phyloP scores from a whole-genome alignment of 2,329 filamentous ascomycete genomes.

The Colletotrichum karsti region DNA sequence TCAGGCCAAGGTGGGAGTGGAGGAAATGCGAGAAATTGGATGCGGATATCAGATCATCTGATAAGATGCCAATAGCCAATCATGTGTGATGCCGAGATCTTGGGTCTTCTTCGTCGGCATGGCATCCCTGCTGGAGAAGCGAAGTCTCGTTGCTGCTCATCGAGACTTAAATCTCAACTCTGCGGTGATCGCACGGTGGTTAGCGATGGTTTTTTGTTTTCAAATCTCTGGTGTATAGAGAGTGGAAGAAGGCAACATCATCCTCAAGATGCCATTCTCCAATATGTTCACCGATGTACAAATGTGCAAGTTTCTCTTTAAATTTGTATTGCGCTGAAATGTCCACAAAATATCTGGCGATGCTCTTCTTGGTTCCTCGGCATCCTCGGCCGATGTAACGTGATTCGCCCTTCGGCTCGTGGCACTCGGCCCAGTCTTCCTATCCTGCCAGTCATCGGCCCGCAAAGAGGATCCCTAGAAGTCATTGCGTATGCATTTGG shows the following conservation, averaged over 20 bases:
- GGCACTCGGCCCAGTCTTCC: neutral
- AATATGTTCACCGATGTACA: no score
- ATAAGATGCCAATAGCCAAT: constrained; percentile 5
- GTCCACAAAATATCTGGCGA: no score
- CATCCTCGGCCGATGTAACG: neutral
- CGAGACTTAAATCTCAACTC: no score
- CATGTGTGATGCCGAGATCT: neutral
- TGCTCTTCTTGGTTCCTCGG: constrained; percentile 7
- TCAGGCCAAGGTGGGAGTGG: neutral
- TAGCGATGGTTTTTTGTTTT: no score
- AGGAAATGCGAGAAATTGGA: neutral
- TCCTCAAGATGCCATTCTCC: no score
- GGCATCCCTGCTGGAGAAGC: constrained; percentile 5
- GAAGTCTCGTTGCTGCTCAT: no score
- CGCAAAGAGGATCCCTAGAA: neutral
- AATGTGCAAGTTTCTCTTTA: no score
- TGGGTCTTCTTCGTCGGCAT: neutral
- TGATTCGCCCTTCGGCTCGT: constrained; percentile 1
- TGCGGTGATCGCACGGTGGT: no score
- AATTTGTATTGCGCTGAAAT: no score
- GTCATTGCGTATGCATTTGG: neutral
- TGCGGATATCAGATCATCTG: constrained; percentile 14
- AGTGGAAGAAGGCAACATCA: no score
- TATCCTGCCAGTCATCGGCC: neutral
- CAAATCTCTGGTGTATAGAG: no score